Evolutionary conservation across 2,329 filamentous ascomycete genomes (phyloP).

Genomic region (Paraphoma chrysanthemicola): DNA sequence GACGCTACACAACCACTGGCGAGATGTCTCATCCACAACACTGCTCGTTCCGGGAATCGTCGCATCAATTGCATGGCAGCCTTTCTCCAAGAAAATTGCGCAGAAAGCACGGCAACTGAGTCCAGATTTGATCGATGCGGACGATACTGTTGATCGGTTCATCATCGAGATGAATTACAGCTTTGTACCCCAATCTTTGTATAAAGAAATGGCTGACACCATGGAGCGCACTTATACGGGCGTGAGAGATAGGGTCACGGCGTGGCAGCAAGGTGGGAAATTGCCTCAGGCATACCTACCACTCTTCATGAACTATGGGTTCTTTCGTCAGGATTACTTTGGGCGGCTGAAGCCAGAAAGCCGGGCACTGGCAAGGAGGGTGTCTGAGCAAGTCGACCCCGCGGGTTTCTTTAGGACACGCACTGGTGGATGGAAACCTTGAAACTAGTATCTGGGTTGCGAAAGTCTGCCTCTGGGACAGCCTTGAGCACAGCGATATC

Average conservation of each 20-base stretch:
- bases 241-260: slow-evolving; percentile 44
- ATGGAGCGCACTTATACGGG: slow-evolving; percentile 50
- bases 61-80: slow-evolving; percentile 45
- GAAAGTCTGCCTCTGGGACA: too few species aligned
- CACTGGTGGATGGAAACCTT: slow-evolving; percentile 53
- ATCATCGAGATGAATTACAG: slow-evolving; percentile 56
- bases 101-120: slow-evolving; percentile 23
- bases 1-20: slow-evolving; percentile 39
- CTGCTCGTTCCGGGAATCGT: slow-evolving; percentile 39
- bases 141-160: slow-evolving; percentile 51
- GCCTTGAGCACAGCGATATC: too few species aligned
- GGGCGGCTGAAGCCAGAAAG: slow-evolving; percentile 46
- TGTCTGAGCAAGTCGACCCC: slow-evolving; percentile 50
- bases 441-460: background rate
- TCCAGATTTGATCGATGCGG: slow-evolving; percentile 50
- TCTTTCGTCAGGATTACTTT: slow-evolving; percentile 56
- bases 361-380: slow-evolving; percentile 43
- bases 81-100: slow-evolving; percentile 39
- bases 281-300: slow-evolving; percentile 54
- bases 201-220: slow-evolving; percentile 50
- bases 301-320: slow-evolving; percentile 58
- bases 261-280: slow-evolving; percentile 46
- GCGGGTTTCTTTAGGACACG: slow-evolving; percentile 49
- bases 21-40: slow-evolving; percentile 29
- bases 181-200: slow-evolving; percentile 40